Evolutionary conservation across 345 rosid genomes (phyloP).

Genomic region (Brassica juncea): DNA sequence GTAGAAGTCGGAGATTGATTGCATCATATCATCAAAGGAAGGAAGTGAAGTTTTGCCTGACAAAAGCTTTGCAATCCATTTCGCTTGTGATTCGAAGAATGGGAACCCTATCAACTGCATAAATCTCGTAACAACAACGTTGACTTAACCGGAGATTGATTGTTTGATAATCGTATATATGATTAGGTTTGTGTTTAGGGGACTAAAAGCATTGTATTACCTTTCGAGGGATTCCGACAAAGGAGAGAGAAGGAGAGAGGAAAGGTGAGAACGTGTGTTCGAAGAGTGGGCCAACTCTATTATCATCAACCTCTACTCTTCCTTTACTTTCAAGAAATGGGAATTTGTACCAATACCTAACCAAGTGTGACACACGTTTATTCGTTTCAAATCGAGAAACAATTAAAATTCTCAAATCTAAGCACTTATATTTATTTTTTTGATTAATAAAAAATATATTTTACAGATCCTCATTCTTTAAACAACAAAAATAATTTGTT

Average conservation of each 20-base stretch:
- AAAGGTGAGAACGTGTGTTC: conserved; percentile 71
- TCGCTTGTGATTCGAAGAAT: conserved; percentile 88
- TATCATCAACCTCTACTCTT: conserved; percentile 68
- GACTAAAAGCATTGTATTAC: conserved; percentile 33
- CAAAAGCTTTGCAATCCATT: conserved; percentile 78
- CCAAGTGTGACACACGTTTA: neutral
- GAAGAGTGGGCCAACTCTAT: conserved; percentile 86
- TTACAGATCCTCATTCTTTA: too few species aligned
- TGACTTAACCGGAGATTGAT: neutral
- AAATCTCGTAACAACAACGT: neutral
- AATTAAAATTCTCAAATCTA: neutral
- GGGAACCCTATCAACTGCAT: conserved; percentile 84
- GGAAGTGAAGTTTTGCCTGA: conserved; percentile 68
- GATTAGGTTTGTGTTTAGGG: neutral
- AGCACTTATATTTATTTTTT: neutral
- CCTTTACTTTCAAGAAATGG: conserved; percentile 98
- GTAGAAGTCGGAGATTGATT: conserved; percentile 60
- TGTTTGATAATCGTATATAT: neutral
- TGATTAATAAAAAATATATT: too few species aligned
- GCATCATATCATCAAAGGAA: conserved; percentile 72
- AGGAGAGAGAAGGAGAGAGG: conserved; percentile 86
- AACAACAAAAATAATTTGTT: neutral
- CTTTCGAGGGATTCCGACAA: conserved; percentile 84
- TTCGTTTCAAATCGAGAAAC: neutral
- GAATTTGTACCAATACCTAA: conserved; percentile 75